Evolutionary conservation across 2,329 filamentous ascomycete genomes (phyloP), one percentile per base, ranked within the genome.

Genomic region (Chaetomiaceae sp.): DNA sequence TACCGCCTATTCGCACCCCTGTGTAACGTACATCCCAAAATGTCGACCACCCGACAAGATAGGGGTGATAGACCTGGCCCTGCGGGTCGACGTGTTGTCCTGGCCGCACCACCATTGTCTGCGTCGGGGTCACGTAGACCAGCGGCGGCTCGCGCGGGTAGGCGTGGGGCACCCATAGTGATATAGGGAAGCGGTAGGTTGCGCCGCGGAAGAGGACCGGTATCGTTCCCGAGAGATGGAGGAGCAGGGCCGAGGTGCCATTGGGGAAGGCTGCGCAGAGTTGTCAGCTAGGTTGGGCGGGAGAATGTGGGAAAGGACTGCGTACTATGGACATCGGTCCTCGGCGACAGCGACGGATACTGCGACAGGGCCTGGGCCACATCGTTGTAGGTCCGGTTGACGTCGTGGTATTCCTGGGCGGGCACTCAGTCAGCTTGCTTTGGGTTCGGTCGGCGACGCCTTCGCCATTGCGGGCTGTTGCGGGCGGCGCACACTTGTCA

Each of bases 71-170:
- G 59, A 97, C 83, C 68, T 89, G 86, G 23, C 94, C 94, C 65
- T 97, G 92, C 5, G 89, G 85, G 65, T 94, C 91, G 56, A 99
- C 91, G 75, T 99, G 91, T 67, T 99, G 94, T 0, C 94, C 94
- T 1, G 91, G 90, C 19, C 92, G 82, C 38, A 99, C 86, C 60
- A 88, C 73, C 90, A 99, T 97, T 59, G 84, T 88, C 60, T 89
- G 86, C 5, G 88, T 89, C 3, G 94, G 91, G 6, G 85, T 91
- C 38, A 97, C 89, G 69, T 96, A 97, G 54, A 87, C 83, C 43
- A 97, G 80, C 1, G 94, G 94, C 0, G 90, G 79, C 64, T 95
- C 89, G 58, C 83, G 79, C 1, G 94, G 94, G 68, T 97, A 99
- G 50, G 84, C 82, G 66, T 95, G 89, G 4, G 94, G 94, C 40